These are phyloP conservation scores for Xanthoceras sorbifolium DNA, from an alignment of 345 rosid species.

Conservation along the genomic window DNA sequence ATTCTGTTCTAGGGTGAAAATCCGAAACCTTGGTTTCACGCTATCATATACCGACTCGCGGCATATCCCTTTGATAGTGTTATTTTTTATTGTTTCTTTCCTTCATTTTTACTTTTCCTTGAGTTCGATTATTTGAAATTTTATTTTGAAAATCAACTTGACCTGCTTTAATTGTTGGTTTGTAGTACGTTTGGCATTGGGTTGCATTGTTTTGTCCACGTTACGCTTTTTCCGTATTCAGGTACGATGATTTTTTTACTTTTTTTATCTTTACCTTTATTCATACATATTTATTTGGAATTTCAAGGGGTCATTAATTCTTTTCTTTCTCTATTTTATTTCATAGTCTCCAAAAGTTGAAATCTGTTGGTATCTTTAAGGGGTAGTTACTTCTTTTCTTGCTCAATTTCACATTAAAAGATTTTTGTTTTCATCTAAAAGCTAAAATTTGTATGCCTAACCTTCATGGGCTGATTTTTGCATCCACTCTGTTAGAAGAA, in stretches of 20 bases:
- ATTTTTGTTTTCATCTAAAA: not conserved
- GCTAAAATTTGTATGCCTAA: not conserved
- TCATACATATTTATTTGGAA: not conserved
- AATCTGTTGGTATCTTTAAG: not conserved
- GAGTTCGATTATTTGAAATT: not conserved
- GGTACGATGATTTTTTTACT: conserved; percentile 54
- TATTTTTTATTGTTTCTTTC: not conserved
- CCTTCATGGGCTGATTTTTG: not conserved
- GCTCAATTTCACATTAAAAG: not conserved
- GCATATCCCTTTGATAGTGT: not conserved
- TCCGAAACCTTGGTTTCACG: not conserved
- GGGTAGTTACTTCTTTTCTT: not conserved
- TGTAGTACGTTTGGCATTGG: conserved; percentile 83
- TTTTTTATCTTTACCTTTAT: conserved; percentile 2
- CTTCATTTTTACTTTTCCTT: not conserved
- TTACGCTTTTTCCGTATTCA: conserved; percentile 83
- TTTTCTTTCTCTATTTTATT: not conserved
- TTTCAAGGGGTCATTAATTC: not conserved
- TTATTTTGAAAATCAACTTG: not conserved
- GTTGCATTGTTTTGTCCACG: conserved; percentile 65
- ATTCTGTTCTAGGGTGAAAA: not conserved
- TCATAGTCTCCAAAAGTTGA: not conserved
- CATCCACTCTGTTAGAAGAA: not conserved
- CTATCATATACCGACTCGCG: not conserved
- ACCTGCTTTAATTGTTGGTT: conserved; percentile 24